Evolutionary conservation across 2,329 filamentous ascomycete genomes (phyloP), one percentile per base, ranked within the genome.

Genomic region (Metarhizium sp.): DNA sequence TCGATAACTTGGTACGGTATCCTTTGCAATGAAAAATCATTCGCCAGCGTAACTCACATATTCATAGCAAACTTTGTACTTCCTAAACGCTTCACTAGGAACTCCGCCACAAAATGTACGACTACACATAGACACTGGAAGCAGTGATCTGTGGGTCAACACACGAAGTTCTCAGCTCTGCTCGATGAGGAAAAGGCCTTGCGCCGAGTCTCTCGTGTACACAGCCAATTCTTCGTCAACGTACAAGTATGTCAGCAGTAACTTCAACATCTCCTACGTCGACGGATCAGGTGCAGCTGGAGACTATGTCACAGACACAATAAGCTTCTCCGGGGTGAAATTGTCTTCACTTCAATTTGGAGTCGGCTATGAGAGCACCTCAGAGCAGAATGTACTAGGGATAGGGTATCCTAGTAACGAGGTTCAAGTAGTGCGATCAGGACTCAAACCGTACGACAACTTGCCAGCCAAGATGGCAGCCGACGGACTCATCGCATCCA

Each of bases 181-280:
- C 66, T 64, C 66, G 7, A 64, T 68, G 4, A 62, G 66, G 1
- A 67, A 68, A 1, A 65, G 75, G 14, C 78, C 78, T 1, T 94
- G 90, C 65, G 63, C 69, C 6, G 71, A 70, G 18, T 79, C 82
- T 1, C 89, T 88, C 14, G 83, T 83, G 1, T 95, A 91, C 69
- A 68, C 72, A 47, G 79, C 87, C 45, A 86, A 88, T 66, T 70
- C 76, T 1, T 95, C 90, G 0, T 90, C 87, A 2, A 88, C 90
- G 2, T 92, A 92, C 69, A 64, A 78, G 38, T 90, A 85, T 66
- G 70, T 95, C 54, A 85, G 84, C 59, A 84, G 81, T 64, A 77
- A 84, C 58, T 96, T 96, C 75, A 92, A 92, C 72, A 95, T 96
- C 60, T 84, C 85, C 1, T 96, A 96, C 61, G 86, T 88, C 45